phyloP scores from a whole-genome alignment of 345 rosid species.

The Triadica sebifera region DNA sequence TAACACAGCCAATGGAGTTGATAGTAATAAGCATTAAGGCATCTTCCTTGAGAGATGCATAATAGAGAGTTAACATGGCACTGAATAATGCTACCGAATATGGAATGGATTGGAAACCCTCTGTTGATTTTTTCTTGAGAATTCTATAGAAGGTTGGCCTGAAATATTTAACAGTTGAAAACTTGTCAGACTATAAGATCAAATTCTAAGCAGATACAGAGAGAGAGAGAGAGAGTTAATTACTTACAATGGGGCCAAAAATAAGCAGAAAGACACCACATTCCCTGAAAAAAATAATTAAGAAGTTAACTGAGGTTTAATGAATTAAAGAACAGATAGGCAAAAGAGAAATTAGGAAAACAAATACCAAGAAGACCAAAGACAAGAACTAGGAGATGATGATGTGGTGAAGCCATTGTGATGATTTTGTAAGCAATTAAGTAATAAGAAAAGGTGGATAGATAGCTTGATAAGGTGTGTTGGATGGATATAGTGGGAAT shows the following conservation, averaged over 20 bases:
- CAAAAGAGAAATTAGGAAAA: not conserved
- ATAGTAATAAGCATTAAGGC: conserved; percentile 30
- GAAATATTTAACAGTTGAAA: not conserved
- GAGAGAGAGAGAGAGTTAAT: not conserved
- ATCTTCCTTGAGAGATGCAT: conserved; percentile 31
- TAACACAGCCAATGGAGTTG: conserved; percentile 31
- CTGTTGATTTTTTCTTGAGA: conserved; percentile 37
- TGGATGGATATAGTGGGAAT: not conserved
- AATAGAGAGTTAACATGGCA: conserved; percentile 38
- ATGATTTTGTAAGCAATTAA: too few species aligned
- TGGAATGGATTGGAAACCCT: conserved; percentile 38
- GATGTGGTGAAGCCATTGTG: conserved; percentile 21
- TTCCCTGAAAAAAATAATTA: conserved; percentile 29
- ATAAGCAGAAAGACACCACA: conserved; percentile 36
- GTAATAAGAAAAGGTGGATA: too few species aligned
- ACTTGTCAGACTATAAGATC: not conserved
- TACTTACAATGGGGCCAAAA: conserved; percentile 41
- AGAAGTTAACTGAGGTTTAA: not conserved
- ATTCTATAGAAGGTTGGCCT: conserved; percentile 41
- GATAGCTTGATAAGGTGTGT: not conserved
- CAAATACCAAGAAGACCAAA: conserved; percentile 41
- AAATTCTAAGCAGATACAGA: not conserved
- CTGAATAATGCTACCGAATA: conserved; percentile 40
- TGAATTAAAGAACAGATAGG: not conserved
- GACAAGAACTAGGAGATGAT: conserved; percentile 5